These are phyloP conservation scores for Trichosporon inkin DNA, from an alignment of 1,284 basidiomycete genomes.

Conservation along the genomic window DNA sequence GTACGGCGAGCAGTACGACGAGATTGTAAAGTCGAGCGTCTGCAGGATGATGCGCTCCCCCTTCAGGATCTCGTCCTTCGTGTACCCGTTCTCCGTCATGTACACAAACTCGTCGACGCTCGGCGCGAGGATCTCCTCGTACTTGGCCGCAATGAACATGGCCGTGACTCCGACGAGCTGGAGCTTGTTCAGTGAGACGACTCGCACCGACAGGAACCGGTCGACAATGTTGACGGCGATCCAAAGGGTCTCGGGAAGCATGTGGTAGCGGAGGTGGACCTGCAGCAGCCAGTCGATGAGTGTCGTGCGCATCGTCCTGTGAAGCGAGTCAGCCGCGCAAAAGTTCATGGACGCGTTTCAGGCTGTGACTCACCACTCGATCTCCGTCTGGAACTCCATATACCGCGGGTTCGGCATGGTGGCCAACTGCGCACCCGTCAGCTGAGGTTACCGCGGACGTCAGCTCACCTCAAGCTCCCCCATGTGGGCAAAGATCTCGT, in stretches of 20 bases:
- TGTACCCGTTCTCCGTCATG: conserved; percentile 94
- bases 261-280: conserved; percentile 63
- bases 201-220: conserved; percentile 60
- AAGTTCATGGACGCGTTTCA: neutral
- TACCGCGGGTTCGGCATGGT: conserved; percentile 92
- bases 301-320: conserved; percentile 56
- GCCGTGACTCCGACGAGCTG: conserved; percentile 63
- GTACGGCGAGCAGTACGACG: conserved; percentile 97
- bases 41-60: conserved; percentile 89
- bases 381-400: conserved; percentile 90
- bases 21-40: conserved; percentile 91
- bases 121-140: conserved; percentile 68
- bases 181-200: conserved; percentile 61
- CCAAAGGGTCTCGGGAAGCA: conserved; percentile 65
- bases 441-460: neutral
- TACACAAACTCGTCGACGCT: conserved; percentile 92
- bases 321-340: conserved; percentile 1
- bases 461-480: conserved; percentile 71
- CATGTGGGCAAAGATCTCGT: conserved; percentile 98
- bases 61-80: conserved; percentile 92
- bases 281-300: conserved; percentile 60
- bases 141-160: conserved; percentile 64
- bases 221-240: conserved; percentile 64
- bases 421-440: conserved; percentile 58
- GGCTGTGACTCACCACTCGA: conserved; percentile 66